These are phyloP conservation scores for Euphrasia arctica DNA, from an alignment of 305 asterid species.

Conservation along the genomic window DNA sequence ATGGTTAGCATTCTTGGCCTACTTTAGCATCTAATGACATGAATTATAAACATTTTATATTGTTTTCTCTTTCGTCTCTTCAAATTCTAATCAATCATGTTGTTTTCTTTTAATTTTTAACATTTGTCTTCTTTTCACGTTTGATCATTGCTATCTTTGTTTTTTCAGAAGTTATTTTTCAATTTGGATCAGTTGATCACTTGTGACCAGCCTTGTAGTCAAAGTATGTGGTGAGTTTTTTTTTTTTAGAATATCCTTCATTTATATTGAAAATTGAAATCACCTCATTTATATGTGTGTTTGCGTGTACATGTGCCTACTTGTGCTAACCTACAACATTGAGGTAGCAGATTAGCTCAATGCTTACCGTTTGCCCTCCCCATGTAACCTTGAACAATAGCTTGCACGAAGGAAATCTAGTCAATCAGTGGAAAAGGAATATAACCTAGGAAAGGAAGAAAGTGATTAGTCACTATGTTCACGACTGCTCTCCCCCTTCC, in stretches of 20 bases:
- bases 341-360: slow-evolving; percentile 12
- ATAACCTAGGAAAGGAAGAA: slow-evolving; percentile 1
- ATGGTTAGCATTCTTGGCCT: slow-evolving; percentile 53
- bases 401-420: slow-evolving; percentile 3
- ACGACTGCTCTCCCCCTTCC: background rate
- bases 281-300: background rate
- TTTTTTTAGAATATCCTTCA: slow-evolving; percentile 20
- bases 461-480: slow-evolving; percentile 4
- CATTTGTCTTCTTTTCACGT: slow-evolving; percentile 14
- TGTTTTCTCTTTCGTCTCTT: slow-evolving; percentile 13
- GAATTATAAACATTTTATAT: slow-evolving; percentile 5
- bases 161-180: slow-evolving; percentile 71
- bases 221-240: slow-evolving; percentile 71
- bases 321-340: slow-evolving; percentile 14
- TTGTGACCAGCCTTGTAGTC: slow-evolving; percentile 71
- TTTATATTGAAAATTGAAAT: slow-evolving; percentile 9
- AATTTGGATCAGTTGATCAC: slow-evolving; percentile 68
- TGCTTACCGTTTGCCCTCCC: background rate
- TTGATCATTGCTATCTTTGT: slow-evolving; percentile 27
- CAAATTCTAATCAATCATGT: slow-evolving; percentile 5
- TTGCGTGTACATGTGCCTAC: background rate
- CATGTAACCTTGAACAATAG: slow-evolving; percentile 1
- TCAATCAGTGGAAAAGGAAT: slow-evolving; percentile 16
- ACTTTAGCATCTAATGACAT: slow-evolving; percentile 18
- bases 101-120: background rate